Conservation (phyloP, 2,329 filamentous ascomycete species). For the Colletotrichum lentis region DNA sequence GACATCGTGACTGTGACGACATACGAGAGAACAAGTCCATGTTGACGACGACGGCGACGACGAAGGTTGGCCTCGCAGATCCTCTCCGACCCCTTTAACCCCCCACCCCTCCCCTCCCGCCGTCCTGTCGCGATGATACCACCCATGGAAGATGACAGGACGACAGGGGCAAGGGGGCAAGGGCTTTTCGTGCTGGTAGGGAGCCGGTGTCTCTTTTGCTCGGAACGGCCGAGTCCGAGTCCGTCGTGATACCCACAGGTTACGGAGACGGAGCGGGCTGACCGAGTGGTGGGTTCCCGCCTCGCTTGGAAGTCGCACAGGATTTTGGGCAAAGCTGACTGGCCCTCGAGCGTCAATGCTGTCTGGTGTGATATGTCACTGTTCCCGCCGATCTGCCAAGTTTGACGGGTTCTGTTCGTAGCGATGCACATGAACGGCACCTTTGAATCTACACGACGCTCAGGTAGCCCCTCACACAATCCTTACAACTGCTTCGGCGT, state of each 20-base stretch:
- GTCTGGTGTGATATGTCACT: constrained; percentile 5
- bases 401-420: background rate
- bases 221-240: background rate
- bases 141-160: background rate
- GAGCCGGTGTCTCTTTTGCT: background rate
- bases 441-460: background rate
- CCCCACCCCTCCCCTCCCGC: too few species aligned
- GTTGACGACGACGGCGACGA: too few species aligned
- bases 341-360: background rate
- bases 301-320: constrained; percentile 19
- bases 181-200: too few species aligned
- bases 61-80: too few species aligned
- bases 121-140: background rate
- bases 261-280: background rate
- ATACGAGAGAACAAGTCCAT: too few species aligned
- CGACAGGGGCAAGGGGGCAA: background rate
- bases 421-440: background rate
- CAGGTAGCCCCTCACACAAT: background rate
- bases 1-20: too few species aligned
- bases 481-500: background rate
- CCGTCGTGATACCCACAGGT: background rate
- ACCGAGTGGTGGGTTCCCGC: background rate
- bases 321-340: background rate
- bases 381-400: background rate
- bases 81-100: too few species aligned